These are phyloP conservation scores for Microcera coccophila DNA, from an alignment of 2,329 filamentous ascomycete genomes.

Conservation along the genomic window DNA sequence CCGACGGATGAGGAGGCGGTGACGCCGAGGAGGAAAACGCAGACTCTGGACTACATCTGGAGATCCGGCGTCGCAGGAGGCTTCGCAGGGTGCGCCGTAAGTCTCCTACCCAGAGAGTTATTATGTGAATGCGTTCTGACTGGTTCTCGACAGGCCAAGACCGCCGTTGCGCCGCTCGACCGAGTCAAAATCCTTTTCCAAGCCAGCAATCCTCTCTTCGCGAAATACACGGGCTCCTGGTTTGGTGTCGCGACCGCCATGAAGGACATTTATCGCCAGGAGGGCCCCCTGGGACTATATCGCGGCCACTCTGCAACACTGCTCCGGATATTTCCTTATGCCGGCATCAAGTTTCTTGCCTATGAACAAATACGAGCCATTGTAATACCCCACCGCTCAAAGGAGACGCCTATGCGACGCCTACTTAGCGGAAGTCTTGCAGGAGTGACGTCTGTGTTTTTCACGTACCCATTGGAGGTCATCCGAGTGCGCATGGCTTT, in stretches of 20 bases:
- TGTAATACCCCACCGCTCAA: conserved; percentile 65
- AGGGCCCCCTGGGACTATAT: conserved; percentile 75
- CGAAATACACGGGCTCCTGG: conserved; percentile 89
- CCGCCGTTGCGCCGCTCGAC: conserved; percentile 89
- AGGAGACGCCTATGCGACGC: conserved; percentile 78
- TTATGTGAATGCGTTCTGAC: conserved; percentile 7
- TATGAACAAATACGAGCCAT: conserved; percentile 90
- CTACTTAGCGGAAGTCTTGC: conserved; percentile 70
- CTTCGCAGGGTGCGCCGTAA: conserved; percentile 84
- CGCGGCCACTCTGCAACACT: conserved; percentile 93
- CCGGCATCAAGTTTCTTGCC: conserved; percentile 94
- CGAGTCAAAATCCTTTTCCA: conserved; percentile 99
- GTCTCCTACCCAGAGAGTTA: conserved; percentile 31
- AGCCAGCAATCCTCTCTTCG: conserved; percentile 87
- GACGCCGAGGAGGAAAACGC: conserved; percentile 47
- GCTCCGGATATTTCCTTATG: conserved; percentile 93
- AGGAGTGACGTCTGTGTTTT: conserved; percentile 88
- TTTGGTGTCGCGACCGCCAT: conserved; percentile 78
- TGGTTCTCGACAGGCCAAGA: conserved; percentile 68
- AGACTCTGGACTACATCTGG: conserved; percentile 78
- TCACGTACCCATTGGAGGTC: conserved; percentile 92
- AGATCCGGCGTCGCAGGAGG: conserved; percentile 84
- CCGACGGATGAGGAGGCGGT: conserved; percentile 46
- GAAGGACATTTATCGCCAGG: conserved; percentile 71
- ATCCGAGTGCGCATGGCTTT: conserved; percentile 90